These are phyloP conservation scores for barrel medic (Medicago truncatula) DNA, from an alignment of 306 rosid species.

Conservation along the genomic window MtrunA17r5.0-ANR NC_053049.1:12848501-12849000, in stretches of 20 bases:
- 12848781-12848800: slow-evolving; percentile 33
- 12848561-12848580: slow-evolving; percentile 25
- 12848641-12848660: slow-evolving; percentile 49
- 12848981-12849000: slow-evolving; percentile 36
- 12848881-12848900: slow-evolving; percentile 55
- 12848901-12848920: slow-evolving; percentile 55
- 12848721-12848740: slow-evolving; percentile 26
- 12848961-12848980: slow-evolving; percentile 42
- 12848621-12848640: slow-evolving; percentile 54
- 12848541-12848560: neutral
- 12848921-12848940: slow-evolving; percentile 52
- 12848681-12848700: slow-evolving; percentile 34
- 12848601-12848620: slow-evolving; percentile 45
- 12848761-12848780: neutral
- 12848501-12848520: neutral
- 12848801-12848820: slow-evolving; percentile 44
- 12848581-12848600: slow-evolving; percentile 43
- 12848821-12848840: slow-evolving; percentile 40
- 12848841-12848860: slow-evolving; percentile 37
- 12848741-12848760: neutral
- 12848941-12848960: slow-evolving; percentile 18
- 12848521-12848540: neutral
- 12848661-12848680: slow-evolving; percentile 31
- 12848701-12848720: slow-evolving; percentile 44
- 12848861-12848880: slow-evolving; percentile 44